These are phyloP conservation scores for Epipyxis sp. DNA, from an alignment of 108 stramenopile species.

Conservation along the genomic window DNA sequence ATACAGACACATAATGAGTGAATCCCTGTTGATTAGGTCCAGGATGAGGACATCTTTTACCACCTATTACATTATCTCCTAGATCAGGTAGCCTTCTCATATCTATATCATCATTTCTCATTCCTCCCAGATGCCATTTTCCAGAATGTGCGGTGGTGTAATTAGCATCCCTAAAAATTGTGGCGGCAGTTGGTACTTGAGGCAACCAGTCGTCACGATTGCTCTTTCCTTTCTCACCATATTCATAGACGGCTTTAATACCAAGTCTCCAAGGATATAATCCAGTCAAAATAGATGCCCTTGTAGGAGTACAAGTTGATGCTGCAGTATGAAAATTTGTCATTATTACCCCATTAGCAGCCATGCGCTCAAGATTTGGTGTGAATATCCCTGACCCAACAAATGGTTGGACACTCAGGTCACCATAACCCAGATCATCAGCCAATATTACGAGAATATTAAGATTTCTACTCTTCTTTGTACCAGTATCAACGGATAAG, in stretches of 20 bases:
- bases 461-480: too few species aligned
- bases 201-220: constrained; percentile 17
- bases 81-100: background rate
- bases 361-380: background rate
- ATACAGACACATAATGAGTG: background rate
- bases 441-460: constrained; percentile 20
- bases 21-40: constrained; percentile 19
- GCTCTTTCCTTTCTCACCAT: constrained; percentile 4
- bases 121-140: constrained; percentile 17
- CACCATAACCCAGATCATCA: constrained; percentile 20
- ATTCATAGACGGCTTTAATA: constrained; percentile 14
- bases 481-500: too few species aligned
- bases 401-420: background rate
- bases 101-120: background rate
- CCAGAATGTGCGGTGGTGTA: constrained; percentile 4
- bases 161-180: background rate
- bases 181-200: background rate
- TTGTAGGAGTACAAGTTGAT: background rate
- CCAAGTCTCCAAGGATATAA: constrained; percentile 14
- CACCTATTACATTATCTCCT: background rate
- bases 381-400: background rate
- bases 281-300: constrained; percentile 5
- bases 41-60: background rate
- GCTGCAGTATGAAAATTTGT: constrained; percentile 16
- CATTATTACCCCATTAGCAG: background rate